A percentile compares a stretch with the other conserved stretches of the same genome.
phyloP scores from a whole-genome alignment of 2,329 filamentous ascomycete species.

The Sordariomycetes sp. region DNA sequence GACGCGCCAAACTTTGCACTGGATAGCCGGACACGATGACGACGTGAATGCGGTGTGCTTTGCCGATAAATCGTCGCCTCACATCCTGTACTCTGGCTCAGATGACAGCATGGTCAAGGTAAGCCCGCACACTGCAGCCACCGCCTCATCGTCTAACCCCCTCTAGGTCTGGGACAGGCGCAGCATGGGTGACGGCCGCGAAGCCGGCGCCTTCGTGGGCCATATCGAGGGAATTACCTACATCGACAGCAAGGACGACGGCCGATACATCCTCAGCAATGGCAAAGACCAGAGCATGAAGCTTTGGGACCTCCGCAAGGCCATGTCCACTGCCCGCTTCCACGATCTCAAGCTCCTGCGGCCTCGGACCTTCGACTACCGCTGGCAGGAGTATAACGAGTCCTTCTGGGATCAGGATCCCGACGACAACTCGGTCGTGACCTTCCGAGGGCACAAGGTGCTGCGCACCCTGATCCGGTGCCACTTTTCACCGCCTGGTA shows the following conservation, averaged over 20 bases:
- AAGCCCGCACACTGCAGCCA: neutral
- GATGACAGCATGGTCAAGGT: conserved; percentile 86
- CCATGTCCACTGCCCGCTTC: conserved; percentile 62
- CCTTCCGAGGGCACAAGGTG: conserved; percentile 83
- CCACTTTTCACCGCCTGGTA: conserved; percentile 82
- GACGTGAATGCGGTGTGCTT: conserved; percentile 98
- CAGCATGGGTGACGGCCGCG: conserved; percentile 76
- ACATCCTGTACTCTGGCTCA: conserved; percentile 91
- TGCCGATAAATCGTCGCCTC: conserved; percentile 76
- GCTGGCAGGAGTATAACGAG: conserved; percentile 31
- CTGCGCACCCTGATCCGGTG: conserved; percentile 86
- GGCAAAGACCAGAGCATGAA: conserved; percentile 97
- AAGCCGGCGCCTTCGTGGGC: conserved; percentile 55
- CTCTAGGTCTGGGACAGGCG: conserved; percentile 71
- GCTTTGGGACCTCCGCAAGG: conserved; percentile 88
- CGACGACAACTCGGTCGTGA: conserved; percentile 83
- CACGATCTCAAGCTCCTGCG: conserved; percentile 40
- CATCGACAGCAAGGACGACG: conserved; percentile 60
- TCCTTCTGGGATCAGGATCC: conserved; percentile 10
- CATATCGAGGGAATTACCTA: conserved; percentile 59
- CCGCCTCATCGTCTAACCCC: neutral
- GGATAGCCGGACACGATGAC: conserved; percentile 67
- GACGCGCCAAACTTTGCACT: conserved; percentile 60
- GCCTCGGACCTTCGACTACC: conserved; percentile 61
- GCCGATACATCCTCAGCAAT: conserved; percentile 81